Base-by-base conservation (phyloP, 2,329 filamentous ascomycete species). In the Fusarium drepaniforme region DNA sequence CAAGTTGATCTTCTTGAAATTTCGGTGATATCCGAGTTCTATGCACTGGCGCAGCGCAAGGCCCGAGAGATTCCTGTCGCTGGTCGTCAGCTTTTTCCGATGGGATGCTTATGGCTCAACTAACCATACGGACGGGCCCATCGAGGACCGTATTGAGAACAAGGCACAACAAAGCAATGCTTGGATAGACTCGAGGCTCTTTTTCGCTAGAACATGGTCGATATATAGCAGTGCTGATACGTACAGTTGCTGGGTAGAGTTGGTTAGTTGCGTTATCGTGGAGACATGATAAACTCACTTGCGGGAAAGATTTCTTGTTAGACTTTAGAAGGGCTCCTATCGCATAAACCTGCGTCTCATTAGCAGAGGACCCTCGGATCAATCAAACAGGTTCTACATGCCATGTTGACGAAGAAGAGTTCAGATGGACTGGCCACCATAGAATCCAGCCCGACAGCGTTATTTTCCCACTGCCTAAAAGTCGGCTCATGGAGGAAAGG, bases 51-150 rank as follows among this genome's bases (percentile, higher is more conserved):
- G 61, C 2, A 72, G 35, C 4, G 69, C 69, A 12, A 68, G 57
- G 4, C 69, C 69, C 4, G 69, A 51, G 33, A 72, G 40, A 23
- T 69, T 69, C 69, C 69, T 71, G 16, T 30, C 1, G 16, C 2
- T n/a, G 9, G 9, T n/a, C 7, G 16, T 53, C 18, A 53, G 25
- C 9, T 9, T 28, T n/a, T n/a, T n/a, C n/a, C n/a, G n/a, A 25
- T 28, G 25, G 25, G 11, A 42, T 51, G 2, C 25, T 28, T 9
- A n/a, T 44, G 42, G n/a, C 63, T 16, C 8, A 56, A 58, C 66
- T 66, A 73, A 80, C 80, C 81, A 82, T 5, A 73, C 63, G 0
- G 79, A 81, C 38, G 79, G 66, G 7, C 81, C 81, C 8, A 65
- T 72, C 0, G 76, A 60, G 3, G 79, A 79, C 57, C 81, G 56